These are phyloP conservation scores for Neodidymelliopsis sp. DNA, from an alignment of 2,329 filamentous ascomycete species.

Conservation along the genomic window DNA sequence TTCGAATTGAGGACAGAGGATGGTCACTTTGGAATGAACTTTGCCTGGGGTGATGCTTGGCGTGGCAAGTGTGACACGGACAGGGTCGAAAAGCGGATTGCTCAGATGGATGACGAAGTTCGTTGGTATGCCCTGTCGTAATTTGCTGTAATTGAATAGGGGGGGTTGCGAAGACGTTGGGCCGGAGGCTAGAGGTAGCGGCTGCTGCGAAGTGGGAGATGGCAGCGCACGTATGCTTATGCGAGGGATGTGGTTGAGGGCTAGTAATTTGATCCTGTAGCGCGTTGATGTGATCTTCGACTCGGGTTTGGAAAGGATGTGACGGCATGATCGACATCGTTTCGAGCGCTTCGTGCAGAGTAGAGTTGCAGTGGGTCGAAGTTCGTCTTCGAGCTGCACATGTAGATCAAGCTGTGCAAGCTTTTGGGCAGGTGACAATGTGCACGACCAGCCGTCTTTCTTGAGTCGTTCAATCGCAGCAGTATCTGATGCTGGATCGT, in stretches of 20 bases:
- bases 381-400: conserved; percentile 72
- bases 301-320: conserved; percentile 95
- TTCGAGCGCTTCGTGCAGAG: conserved; percentile 93
- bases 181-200: conserved; percentile 28
- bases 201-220: conserved; percentile 59
- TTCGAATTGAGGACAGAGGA: conserved; percentile 93
- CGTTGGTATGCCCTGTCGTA: conserved; percentile 60
- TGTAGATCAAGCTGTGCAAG: conserved; percentile 57
- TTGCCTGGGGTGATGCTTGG: conserved; percentile 58
- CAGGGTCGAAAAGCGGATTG: conserved; percentile 91
- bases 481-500: conserved; percentile 66
- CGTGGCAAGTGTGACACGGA: conserved; percentile 87
- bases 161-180: conserved; percentile 33
- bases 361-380: conserved; percentile 82
- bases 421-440: conserved; percentile 63
- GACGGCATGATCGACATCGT: conserved; percentile 88
- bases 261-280: conserved; percentile 91
- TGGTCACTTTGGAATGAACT: conserved; percentile 73
- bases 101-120: conserved; percentile 91
- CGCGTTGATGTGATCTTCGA: conserved; percentile 86
- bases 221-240: conserved; percentile 73
- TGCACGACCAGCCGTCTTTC: conserved; percentile 72
- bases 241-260: conserved; percentile 82
- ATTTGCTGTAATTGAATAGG: conserved; percentile 55
- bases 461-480: conserved; percentile 62